phyloP scores from a whole-genome alignment of 2,329 filamentous ascomycete species.

The Chalara sp. region DNA sequence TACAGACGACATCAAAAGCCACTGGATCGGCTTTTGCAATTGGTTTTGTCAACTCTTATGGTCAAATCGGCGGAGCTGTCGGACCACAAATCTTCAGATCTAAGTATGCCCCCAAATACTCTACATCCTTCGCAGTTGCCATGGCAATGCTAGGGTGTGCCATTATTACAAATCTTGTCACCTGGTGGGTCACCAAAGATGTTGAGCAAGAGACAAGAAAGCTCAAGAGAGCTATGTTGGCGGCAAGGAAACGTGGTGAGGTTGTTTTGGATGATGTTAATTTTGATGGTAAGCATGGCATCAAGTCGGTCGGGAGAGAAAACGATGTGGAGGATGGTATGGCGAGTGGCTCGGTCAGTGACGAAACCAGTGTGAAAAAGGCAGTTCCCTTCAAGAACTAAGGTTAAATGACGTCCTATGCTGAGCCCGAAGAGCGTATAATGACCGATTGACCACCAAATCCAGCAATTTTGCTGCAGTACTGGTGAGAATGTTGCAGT shows the following conservation, averaged over 20 bases:
- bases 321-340: not conserved
- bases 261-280: slow-evolving; percentile 36
- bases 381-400: too few relatives aligned
- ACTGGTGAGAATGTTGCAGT: too few relatives aligned
- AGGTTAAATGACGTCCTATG: too few relatives aligned
- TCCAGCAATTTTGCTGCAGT: too few relatives aligned
- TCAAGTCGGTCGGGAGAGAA: too few relatives aligned
- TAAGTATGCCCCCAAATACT: slow-evolving; percentile 39
- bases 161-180: slow-evolving; percentile 32
- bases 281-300: not conserved
- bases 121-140: slow-evolving; percentile 34
- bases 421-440: too few relatives aligned
- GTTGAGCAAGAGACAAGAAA: slow-evolving; percentile 38
- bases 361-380: too few relatives aligned
- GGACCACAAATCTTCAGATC: slow-evolving; percentile 40
- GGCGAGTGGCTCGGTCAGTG: not conserved
- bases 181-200: slow-evolving; percentile 38
- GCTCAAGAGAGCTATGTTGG: slow-evolving; percentile 34
- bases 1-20: slow-evolving; percentile 38
- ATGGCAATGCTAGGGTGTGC: slow-evolving; percentile 39
- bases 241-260: slow-evolving; percentile 33
- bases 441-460: too few relatives aligned
- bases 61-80: slow-evolving; percentile 41
- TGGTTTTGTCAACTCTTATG: slow-evolving; percentile 43
- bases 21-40: slow-evolving; percentile 44